Base-by-base conservation (phyloP, 805 yeast species). In the Teunomyces barrocoloradensis region DNA sequence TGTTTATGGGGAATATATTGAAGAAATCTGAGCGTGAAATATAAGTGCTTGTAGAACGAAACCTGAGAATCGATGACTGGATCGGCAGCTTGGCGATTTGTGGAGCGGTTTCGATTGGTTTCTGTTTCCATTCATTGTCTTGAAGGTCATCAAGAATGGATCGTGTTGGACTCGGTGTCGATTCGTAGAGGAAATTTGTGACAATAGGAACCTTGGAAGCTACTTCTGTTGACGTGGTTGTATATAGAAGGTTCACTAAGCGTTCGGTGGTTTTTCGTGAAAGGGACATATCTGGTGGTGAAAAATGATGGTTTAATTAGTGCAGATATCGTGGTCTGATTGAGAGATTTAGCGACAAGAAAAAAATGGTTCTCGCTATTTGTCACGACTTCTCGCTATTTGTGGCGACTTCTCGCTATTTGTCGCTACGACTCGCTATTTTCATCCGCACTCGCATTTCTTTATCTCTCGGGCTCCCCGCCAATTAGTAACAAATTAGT, bases 21-120 rank as follows among this genome's bases (percentile, higher is more conserved):
- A 49, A 45, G 46, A 79, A 73, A 54, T 80, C 84, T 1, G 66
- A 53, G 4, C 59, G 55, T 7, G 61, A 58, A 0, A 78, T 58
- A 23, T 63, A 63, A 9, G 77, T 70, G 52, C 69, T 68, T 13
- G 63, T 60, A 40, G 77, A 65, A n/a, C 54, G 53, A 47, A 74
- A 69, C 42, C 56, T 56, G 35, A 79, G 62, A 3, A 79, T 58
- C 48, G 68, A 69, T 3, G 70, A 50, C 27, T 42, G 36, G 6
- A 23, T 9, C 2, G 29, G 32, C 5, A 25, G 12, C 4, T 44
- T 40, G 4, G 61, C 58, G 12, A 64, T 51, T 5, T 44, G 44
- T 7, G 59, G 42, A 1, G 71, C 74, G 13, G 42, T 45, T 4
- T 32, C 49, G 42, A 60, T 44, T 5, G 70, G 71, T 30, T 54